Conservation (phyloP, 768 basidiomycete species). For the Candolleomyces aberdarensis region DNA sequence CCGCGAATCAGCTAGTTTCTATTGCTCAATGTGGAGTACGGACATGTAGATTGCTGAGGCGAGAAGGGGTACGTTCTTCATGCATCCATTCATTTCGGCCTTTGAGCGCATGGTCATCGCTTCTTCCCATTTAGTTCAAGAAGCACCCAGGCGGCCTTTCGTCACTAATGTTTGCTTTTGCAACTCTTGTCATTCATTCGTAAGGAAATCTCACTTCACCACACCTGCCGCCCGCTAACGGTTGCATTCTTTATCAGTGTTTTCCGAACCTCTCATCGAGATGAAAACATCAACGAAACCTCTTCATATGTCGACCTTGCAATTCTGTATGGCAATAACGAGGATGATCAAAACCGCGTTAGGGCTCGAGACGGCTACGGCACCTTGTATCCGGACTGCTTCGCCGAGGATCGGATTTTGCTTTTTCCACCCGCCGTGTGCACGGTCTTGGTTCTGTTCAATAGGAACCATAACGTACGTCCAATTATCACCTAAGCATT, state of each 20-base stretch:
- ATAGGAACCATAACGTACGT: conserved; percentile 82
- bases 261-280: conserved; percentile 75
- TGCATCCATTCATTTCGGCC: background rate
- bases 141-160: conserved; percentile 79
- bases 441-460: conserved; percentile 77
- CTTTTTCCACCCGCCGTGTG: conserved; percentile 75
- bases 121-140: conserved; percentile 48
- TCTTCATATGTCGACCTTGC: conserved; percentile 85
- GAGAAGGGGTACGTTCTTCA: conserved; percentile 52
- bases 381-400: conserved; percentile 62
- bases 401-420: conserved; percentile 75
- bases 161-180: conserved; percentile 77
- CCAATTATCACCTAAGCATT: background rate
- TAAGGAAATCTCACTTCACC: conserved; percentile 17
- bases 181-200: conserved; percentile 79
- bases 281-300: conserved; percentile 75
- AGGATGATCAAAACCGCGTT: conserved; percentile 55
- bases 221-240: background rate
- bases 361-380: conserved; percentile 63
- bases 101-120: conserved; percentile 6
- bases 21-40: background rate
- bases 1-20: background rate
- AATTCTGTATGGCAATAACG: conserved; percentile 76
- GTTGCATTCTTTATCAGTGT: conserved; percentile 40
- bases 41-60: conserved; percentile 26